phyloP scores from a whole-genome alignment of 1,139 yeast genomes.

The Pichia norvegensis region DNA sequence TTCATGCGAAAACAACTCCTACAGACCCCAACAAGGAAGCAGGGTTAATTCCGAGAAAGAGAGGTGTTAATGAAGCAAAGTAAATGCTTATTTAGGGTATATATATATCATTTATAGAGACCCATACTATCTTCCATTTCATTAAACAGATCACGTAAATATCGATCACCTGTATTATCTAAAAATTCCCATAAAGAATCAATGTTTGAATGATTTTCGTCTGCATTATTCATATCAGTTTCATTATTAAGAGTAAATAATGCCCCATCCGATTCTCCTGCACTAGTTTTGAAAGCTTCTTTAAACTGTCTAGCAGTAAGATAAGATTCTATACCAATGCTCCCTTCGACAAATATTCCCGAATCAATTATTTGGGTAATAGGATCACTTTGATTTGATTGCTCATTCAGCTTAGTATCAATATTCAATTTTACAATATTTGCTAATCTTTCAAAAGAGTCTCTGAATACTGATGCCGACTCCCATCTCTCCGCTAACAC shows the following conservation, averaged over 20 bases:
- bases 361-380: background rate
- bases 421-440: slow-evolving; percentile 9
- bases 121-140: slow-evolving; percentile 20
- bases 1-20: slow-evolving; percentile 16
- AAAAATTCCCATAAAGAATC: slow-evolving; percentile 21
- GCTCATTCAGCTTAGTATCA: slow-evolving; percentile 4
- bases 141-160: slow-evolving; percentile 18
- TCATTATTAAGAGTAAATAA: slow-evolving; percentile 3
- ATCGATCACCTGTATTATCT: slow-evolving; percentile 21
- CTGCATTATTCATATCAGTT: background rate
- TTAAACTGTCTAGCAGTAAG: slow-evolving; percentile 7
- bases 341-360: slow-evolving; percentile 14
- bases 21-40: slow-evolving; percentile 18
- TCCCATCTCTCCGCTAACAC: slow-evolving; percentile 28
- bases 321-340: slow-evolving; percentile 15
- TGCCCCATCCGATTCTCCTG: background rate
- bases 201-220: background rate
- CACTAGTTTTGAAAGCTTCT: slow-evolving; percentile 4
- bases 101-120: background rate
- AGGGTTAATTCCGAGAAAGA: slow-evolving; percentile 20
- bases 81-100: slow-evolving; percentile 1
- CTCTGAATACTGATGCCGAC: slow-evolving; percentile 19
- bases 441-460: slow-evolving; percentile 16
- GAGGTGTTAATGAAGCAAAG: slow-evolving; percentile 18
- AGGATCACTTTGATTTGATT: background rate